phyloP scores from a whole-genome alignment of 225 moss, liverwort and hornwort species.

The Pseudoscleropodium purum region DNA sequence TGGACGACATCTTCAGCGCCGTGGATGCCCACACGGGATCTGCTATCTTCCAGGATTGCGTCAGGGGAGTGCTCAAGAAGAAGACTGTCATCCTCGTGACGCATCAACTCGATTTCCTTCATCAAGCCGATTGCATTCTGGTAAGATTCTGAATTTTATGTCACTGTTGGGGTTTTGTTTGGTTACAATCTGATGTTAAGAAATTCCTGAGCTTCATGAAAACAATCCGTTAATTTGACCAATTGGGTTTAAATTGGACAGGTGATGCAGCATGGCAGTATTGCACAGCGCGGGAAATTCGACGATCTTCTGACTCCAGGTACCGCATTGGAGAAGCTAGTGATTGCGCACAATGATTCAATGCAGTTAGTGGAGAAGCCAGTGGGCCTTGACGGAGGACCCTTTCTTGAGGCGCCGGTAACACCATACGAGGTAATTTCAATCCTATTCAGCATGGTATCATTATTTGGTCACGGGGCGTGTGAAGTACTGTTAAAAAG shows the following conservation, averaged over 20 bases:
- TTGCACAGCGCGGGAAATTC: slow-evolving; percentile 59
- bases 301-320: slow-evolving; percentile 45
- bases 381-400: not conserved
- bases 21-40: slow-evolving; percentile 44
- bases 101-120: slow-evolving; percentile 85
- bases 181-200: not conserved
- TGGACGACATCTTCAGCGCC: slow-evolving; percentile 72
- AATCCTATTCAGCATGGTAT: not conserved
- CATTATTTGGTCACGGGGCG: not conserved
- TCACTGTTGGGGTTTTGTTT: not conserved
- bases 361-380: slow-evolving; percentile 40
- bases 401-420: not conserved
- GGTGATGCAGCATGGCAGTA: slow-evolving; percentile 65
- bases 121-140: slow-evolving; percentile 62
- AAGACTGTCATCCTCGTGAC: slow-evolving; percentile 85
- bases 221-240: not conserved
- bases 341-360: slow-evolving; percentile 63
- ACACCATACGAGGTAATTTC: slow-evolving; percentile 1
- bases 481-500: not conserved
- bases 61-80: slow-evolving; percentile 39
- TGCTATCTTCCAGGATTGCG: slow-evolving; percentile 57
- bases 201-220: not conserved
- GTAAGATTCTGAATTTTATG: slow-evolving; percentile 10
- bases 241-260: not conserved
- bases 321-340: slow-evolving; percentile 57